Evolutionary conservation across 2,329 filamentous ascomycete species (phyloP).

Genomic region (Leptographium wingfieldii): DNA sequence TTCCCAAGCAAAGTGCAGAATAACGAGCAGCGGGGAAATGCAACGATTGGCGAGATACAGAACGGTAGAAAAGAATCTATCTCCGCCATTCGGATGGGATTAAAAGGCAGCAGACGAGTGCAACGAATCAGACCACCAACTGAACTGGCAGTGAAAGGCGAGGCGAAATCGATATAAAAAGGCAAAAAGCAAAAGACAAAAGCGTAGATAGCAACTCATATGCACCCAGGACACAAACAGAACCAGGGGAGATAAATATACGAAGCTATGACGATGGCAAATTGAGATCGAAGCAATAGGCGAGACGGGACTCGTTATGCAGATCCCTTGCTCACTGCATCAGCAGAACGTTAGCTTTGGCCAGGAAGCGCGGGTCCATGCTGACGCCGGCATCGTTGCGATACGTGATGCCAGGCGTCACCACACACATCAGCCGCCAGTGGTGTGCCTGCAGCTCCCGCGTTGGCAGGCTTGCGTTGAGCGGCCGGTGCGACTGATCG

Average conservation of each 20-base stretch:
- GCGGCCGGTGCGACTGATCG: slow-evolving; percentile 31
- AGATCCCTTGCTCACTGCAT: slow-evolving; percentile 20
- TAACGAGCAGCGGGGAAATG: too few relatives aligned
- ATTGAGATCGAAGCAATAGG: not conserved
- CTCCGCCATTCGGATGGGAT: too few relatives aligned
- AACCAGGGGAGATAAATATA: not conserved
- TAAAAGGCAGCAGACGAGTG: not conserved
- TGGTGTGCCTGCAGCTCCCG: slow-evolving; percentile 35
- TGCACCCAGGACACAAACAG: not conserved
- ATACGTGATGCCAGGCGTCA: slow-evolving; percentile 41
- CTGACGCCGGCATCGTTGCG: slow-evolving; percentile 36
- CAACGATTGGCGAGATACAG: not conserved
- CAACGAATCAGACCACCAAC: not conserved
- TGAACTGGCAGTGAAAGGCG: not conserved
- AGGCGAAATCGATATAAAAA: not conserved
- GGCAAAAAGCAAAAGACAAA: not conserved
- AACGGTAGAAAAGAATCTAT: not conserved
- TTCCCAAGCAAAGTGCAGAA: not conserved
- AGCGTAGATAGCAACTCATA: not conserved
- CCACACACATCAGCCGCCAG: slow-evolving; percentile 38
- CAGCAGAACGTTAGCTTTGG: slow-evolving; percentile 34
- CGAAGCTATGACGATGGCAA: not conserved
- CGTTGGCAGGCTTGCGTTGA: slow-evolving; percentile 29
- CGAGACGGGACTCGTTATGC: not conserved
- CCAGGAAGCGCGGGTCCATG: slow-evolving; percentile 30